Evolutionary conservation across 371 early-diverging fungal genomes (phyloP).

Genomic region (Mucor mucedo): DNA sequence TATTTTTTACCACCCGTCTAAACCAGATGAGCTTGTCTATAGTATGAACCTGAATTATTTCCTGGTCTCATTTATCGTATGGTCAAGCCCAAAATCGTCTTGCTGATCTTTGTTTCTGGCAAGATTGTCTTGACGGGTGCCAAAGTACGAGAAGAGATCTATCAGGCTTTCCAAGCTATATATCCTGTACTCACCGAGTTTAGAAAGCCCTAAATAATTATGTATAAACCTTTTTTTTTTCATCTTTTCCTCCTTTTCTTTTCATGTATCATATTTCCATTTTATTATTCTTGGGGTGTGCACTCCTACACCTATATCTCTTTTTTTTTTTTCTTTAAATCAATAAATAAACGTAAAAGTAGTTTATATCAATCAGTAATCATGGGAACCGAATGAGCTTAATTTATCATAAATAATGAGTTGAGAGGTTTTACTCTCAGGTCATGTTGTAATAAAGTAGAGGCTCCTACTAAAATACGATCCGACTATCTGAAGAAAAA

Average conservation of each 20-base stretch:
- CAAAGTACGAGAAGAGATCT: conserved; percentile 99
- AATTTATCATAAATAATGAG: too few species aligned
- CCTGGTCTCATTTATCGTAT: conserved; percentile 99
- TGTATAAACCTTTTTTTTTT: conserved; percentile 5
- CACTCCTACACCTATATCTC: background rate
- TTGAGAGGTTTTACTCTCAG: too few species aligned
- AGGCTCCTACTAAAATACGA: too few species aligned
- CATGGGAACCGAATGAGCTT: background rate
- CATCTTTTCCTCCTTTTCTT: conserved; percentile 1
- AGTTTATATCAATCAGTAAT: background rate
- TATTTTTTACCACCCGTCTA: background rate
- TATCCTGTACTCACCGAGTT: conserved; percentile 98
- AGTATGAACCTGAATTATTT: conserved; percentile 99
- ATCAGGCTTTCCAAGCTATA: conserved; percentile 99
- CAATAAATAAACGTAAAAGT: too few species aligned
- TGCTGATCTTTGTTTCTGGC: conserved; percentile 99
- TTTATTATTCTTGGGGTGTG: background rate
- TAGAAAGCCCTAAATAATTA: conserved; percentile 68
- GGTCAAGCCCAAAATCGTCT: conserved; percentile 99
- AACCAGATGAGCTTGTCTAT: background rate
- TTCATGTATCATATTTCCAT: conserved; percentile 16
- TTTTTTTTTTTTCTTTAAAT: background rate
- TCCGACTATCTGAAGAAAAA: too few species aligned
- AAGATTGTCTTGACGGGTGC: conserved; percentile 99
- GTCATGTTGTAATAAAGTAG: too few species aligned